Conservation (phyloP, 2,329 filamentous ascomycete species). For the Xylaria sp. region DNA sequence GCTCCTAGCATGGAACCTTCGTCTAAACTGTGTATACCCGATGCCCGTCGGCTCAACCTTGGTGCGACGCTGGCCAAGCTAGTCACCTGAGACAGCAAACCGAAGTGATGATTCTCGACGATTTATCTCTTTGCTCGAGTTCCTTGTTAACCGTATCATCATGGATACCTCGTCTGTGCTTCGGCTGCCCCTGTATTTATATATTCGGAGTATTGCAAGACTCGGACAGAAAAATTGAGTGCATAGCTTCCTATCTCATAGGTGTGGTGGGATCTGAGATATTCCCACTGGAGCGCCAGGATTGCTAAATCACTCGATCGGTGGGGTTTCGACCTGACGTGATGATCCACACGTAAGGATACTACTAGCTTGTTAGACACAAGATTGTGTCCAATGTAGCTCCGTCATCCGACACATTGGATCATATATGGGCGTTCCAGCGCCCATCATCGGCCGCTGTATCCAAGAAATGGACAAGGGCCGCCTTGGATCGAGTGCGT, state of each 20-base stretch:
- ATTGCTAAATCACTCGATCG: slow-evolving; percentile 1
- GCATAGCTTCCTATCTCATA: background rate
- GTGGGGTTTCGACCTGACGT: background rate
- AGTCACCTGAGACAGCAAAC: slow-evolving; percentile 13
- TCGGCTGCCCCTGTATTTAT: background rate
- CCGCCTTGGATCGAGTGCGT: slow-evolving; percentile 27
- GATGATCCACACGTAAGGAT: slow-evolving; percentile 6
- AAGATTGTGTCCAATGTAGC: slow-evolving; percentile 19
- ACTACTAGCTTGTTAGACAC: slow-evolving; percentile 15
- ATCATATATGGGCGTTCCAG: slow-evolving; percentile 16
- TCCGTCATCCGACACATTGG: slow-evolving; percentile 16
- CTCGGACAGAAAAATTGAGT: background rate
- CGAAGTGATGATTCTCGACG: slow-evolving; percentile 11
- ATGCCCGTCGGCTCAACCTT: slow-evolving; percentile 33
- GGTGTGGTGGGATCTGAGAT: background rate
- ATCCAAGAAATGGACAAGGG: slow-evolving; percentile 46
- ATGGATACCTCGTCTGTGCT: background rate
- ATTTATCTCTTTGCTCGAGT: slow-evolving; percentile 4
- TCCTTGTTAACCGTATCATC: background rate
- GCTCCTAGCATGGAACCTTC: slow-evolving; percentile 30
- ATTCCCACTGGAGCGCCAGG: background rate
- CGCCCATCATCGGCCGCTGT: slow-evolving; percentile 34
- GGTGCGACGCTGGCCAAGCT: slow-evolving; percentile 29
- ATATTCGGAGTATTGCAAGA: background rate
- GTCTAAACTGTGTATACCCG: slow-evolving; percentile 33